Conservation (phyloP, 768 basidiomycete genomes). For the Lactarius trivialis region DNA sequence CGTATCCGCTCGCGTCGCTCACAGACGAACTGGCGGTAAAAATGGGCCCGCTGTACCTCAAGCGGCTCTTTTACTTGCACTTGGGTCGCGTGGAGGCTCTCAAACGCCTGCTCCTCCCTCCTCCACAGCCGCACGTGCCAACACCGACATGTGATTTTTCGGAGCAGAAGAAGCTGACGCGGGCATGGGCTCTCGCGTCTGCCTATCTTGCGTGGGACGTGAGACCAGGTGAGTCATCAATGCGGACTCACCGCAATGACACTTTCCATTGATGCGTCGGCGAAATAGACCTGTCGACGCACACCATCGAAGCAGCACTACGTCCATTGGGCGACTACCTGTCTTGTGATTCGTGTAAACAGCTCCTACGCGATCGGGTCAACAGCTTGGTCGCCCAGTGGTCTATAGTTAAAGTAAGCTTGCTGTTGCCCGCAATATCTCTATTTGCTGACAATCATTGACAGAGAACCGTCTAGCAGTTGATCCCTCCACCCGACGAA, state of each 20-base stretch:
- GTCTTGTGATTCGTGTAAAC: constrained; percentile 60
- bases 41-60: constrained; percentile 73
- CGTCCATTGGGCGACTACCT: constrained; percentile 64
- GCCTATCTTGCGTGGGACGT: constrained; percentile 84
- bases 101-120: constrained; percentile 68
- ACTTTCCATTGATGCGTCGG: not conserved
- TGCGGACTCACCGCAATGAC: not conserved
- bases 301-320: constrained; percentile 65
- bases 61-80: constrained; percentile 77
- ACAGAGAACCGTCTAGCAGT: constrained; percentile 15
- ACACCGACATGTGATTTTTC: constrained; percentile 60
- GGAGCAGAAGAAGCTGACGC: constrained; percentile 71
- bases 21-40: constrained; percentile 62
- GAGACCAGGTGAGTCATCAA: constrained; percentile 51
- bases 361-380: constrained; percentile 56
- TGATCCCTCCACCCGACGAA: not conserved
- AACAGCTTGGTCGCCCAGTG: constrained; percentile 66
- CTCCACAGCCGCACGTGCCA: constrained; percentile 71
- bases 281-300: constrained; percentile 59
- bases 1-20: constrained; percentile 58
- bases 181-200: constrained; percentile 77
- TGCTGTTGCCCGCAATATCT: not conserved
- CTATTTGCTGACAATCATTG: not conserved
- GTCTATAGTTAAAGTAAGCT: constrained; percentile 67
- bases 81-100: constrained; percentile 78